Evolutionary conservation across 2,329 filamentous ascomycete genomes (phyloP).

Genomic region (Waltergamsia citrina): DNA sequence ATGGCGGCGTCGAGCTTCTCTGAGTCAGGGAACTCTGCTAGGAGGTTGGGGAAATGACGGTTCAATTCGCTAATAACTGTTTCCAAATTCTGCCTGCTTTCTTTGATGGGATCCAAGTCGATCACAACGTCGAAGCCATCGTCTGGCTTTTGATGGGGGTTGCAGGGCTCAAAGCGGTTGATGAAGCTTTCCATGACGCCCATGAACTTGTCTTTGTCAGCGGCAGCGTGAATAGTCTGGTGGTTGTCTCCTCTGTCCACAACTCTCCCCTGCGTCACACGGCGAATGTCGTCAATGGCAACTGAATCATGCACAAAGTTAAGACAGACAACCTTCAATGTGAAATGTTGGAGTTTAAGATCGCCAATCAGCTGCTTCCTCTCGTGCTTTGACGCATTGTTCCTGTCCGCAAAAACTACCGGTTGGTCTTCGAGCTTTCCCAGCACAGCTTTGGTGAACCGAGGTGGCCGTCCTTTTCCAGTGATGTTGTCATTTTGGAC

Average conservation of each 20-base stretch:
- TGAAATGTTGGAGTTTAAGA: constrained; percentile 50
- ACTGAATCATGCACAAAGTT: constrained; percentile 82
- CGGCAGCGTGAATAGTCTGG: constrained; percentile 88
- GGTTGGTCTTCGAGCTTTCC: constrained; percentile 53
- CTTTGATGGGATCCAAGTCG: constrained; percentile 66
- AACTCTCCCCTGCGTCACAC: constrained; percentile 69
- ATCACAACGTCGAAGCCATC: constrained; percentile 76
- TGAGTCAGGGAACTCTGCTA: constrained; percentile 59
- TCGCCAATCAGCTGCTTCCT: constrained; percentile 81
- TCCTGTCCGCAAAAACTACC: constrained; percentile 84
- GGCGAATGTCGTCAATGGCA: constrained; percentile 62
- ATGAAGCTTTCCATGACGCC: constrained; percentile 95
- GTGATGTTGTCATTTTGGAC: constrained; percentile 95
- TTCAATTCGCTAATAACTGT: constrained; percentile 64
- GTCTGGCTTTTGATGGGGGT: constrained; percentile 61
- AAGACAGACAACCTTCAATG: constrained; percentile 70
- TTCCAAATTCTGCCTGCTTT: constrained; percentile 82
- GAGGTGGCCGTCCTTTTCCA: constrained; percentile 65
- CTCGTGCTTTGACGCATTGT: constrained; percentile 86
- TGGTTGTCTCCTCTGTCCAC: constrained; percentile 88
- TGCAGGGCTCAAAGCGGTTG: constrained; percentile 70
- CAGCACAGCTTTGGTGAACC: constrained; percentile 65
- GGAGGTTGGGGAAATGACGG: constrained; percentile 66
- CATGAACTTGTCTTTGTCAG: constrained; percentile 63
- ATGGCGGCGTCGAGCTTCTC: constrained; percentile 76